These are phyloP conservation scores for Aspergillus conjunctus DNA, from an alignment of 495 filamentous ascomycete genomes.

Conservation along the genomic window DNA sequence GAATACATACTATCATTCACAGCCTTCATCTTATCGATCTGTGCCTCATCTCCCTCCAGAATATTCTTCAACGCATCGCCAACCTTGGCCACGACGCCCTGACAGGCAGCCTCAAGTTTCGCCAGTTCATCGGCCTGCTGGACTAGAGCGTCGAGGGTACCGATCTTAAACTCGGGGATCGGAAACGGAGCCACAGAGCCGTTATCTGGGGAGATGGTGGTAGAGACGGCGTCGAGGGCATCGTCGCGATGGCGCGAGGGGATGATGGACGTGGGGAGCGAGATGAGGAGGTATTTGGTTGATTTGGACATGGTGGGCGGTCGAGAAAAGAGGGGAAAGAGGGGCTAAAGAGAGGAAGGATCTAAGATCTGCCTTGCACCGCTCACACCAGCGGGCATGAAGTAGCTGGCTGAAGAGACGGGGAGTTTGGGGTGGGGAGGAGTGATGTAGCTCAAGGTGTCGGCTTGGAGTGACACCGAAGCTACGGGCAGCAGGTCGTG, in stretches of 20 bases:
- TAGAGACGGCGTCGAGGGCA: conserved; percentile 70
- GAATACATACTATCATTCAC: conserved; percentile 86
- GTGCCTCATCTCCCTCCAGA: conserved; percentile 79
- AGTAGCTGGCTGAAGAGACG: conserved; percentile 6
- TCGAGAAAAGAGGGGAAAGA: conserved; percentile 4
- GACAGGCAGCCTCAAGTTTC: conserved; percentile 80
- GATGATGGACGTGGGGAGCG: conserved; percentile 73
- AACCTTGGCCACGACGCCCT: conserved; percentile 83
- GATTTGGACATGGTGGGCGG: conserved; percentile 57
- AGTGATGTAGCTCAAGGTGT: conserved; percentile 21
- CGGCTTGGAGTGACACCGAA: conserved; percentile 20
- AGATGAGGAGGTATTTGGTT: conserved; percentile 70
- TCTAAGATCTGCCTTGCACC: conserved; percentile 1
- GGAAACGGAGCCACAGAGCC: conserved; percentile 75
- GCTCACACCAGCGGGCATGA: conserved; percentile 26
- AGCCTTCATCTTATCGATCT: conserved; percentile 82
- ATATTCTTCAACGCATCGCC: conserved; percentile 80
- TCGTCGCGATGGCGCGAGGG: conserved; percentile 76
- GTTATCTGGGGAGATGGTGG: conserved; percentile 72
- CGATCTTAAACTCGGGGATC: conserved; percentile 96
- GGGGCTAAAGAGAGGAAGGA: conserved; percentile 2
- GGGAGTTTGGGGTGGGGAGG: conserved; percentile 10
- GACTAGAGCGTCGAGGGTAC: conserved; percentile 92
- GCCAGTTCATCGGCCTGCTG: conserved; percentile 94
- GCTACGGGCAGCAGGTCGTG: conserved; percentile 16